phyloP scores from a whole-genome alignment of 352 stramenopile genomes.

The Globisporangium spinosum region DNA sequence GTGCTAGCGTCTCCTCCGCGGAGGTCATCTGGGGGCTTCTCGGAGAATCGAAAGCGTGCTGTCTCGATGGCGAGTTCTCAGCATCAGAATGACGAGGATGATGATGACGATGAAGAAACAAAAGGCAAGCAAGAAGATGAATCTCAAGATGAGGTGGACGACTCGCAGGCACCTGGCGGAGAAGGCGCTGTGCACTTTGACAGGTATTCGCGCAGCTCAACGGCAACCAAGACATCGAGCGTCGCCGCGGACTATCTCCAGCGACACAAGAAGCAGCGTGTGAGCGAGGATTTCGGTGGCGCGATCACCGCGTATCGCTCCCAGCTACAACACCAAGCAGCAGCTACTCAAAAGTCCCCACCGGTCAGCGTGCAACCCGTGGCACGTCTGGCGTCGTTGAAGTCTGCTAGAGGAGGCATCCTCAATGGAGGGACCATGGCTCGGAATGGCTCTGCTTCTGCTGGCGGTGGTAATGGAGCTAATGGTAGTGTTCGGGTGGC shows the following conservation, averaged over 20 bases:
- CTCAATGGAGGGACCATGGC: slow-evolving; percentile 9
- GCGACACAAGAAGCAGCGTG: slow-evolving; percentile 26
- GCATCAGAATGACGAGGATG: background rate
- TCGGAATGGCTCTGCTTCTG: background rate
- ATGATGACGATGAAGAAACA: background rate
- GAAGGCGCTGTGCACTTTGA: background rate
- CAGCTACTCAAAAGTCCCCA: background rate
- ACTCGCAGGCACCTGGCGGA: slow-evolving; percentile 10
- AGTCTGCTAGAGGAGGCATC: slow-evolving; percentile 11
- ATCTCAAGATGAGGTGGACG: slow-evolving; percentile 32
- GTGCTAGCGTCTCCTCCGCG: slow-evolving; percentile 3
- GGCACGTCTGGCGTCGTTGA: background rate
- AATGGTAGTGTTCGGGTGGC: background rate
- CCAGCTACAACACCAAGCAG: slow-evolving; percentile 13
- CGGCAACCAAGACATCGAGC: background rate
- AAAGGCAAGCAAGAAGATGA: slow-evolving; percentile 16
- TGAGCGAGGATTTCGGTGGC: slow-evolving; percentile 48
- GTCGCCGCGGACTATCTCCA: background rate
- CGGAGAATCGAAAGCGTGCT: slow-evolving; percentile 1
- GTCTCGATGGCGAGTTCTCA: slow-evolving; percentile 9
- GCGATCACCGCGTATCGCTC: slow-evolving; percentile 46
- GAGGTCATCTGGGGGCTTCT: background rate
- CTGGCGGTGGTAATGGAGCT: background rate
- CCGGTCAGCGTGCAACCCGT: slow-evolving; percentile 2
- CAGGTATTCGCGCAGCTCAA: slow-evolving; percentile 4